Base-by-base conservation (phyloP, 2,329 filamentous ascomycete species). In the Sporothrix sp. region DNA sequence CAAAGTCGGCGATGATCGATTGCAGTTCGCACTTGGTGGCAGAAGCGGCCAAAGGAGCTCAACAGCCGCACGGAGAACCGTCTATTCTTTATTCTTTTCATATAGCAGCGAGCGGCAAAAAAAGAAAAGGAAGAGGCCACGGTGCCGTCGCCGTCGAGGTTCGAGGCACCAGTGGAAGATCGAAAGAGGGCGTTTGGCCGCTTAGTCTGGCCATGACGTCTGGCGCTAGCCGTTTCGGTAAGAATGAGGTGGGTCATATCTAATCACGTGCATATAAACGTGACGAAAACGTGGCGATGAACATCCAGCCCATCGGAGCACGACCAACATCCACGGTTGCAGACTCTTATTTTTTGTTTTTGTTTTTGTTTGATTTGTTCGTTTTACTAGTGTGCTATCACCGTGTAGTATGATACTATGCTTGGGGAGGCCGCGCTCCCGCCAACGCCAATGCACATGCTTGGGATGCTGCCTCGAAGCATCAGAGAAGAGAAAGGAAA, bases 361-460 rank as follows among this genome's bases (percentile, higher is more conserved):
- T 2, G 21, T 20, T 21, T 28, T 27, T 16, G 16, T 9, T 38
- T 38, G n/a, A n/a, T n/a, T n/a, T n/a, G n/a, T n/a, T n/a, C n/a
- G n/a, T n/a, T n/a, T n/a, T n/a, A n/a, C n/a, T n/a, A n/a, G n/a
- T n/a, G n/a, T n/a, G n/a, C n/a, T n/a, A n/a, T n/a, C n/a, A n/a
- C n/a, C n/a, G n/a, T n/a, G n/a, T n/a, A n/a, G n/a, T n/a, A n/a
- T n/a, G n/a, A n/a, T n/a, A n/a, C n/a, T n/a, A n/a, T n/a, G n/a
- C n/a, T n/a, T n/a, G n/a, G n/a, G n/a, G n/a, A n/a, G n/a, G n/a
- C n/a, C n/a, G n/a, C n/a, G n/a, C n/a, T n/a, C n/a, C n/a, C 48
- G 9, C 40, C 49, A 38, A 51, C 49, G 49, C 40, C 40, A 51
- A 46, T 48, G 35, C 35, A 38, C 45, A 39, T 30, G 45, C 44